Base-by-base conservation (phyloP, 2,329 filamentous ascomycete species). In the Byssothecium circinans region DNA sequence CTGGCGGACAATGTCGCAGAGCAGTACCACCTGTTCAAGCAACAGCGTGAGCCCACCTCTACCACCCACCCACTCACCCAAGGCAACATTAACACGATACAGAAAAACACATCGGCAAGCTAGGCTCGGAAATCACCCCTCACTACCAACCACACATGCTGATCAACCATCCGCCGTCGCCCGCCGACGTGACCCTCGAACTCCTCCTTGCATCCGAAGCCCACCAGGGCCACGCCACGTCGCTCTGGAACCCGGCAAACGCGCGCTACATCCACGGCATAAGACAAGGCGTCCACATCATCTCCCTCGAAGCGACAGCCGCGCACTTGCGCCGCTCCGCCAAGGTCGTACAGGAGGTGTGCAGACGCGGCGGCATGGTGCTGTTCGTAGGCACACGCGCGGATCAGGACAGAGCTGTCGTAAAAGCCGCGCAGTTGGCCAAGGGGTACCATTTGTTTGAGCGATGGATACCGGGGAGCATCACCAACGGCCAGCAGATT, bases 171-270 rank as follows among this genome's bases (percentile, higher is more conserved):
- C 91, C 94, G 3, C 91, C 91, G 1, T 74, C 74, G 32, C 86
- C 90, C 19, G 79, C 86, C 68, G 88, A 96, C 64, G 82, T 97
- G 52, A 91, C 91, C 39, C 84, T 99, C 50, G 91, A 96, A 76
- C 81, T 96, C 52, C 83, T 99, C 84, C 69, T 72, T 50, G 69
- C 69, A 43, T 69, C 69, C 6, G 66, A 71, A 53, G 68, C 69
- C 47, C 69, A 72, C 51, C 84, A 97, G 71, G 94, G 94, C 54
- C 94, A 99, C 75, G 83, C 88, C 64, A 92, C 88, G 0, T 89
- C 89, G 52, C 81, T 91, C 41, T 99, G 94, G 94, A 95, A 99
- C 74, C 91, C 94, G 10, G 86, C 84, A 43, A 99, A 97, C 75
- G 86, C 91, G 56, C 83, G 88, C 58, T 97, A 97, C 75, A 97